Evolutionary conservation across 108 stramenopile species (phyloP).

Genomic region (Conticribra weissflogii): DNA sequence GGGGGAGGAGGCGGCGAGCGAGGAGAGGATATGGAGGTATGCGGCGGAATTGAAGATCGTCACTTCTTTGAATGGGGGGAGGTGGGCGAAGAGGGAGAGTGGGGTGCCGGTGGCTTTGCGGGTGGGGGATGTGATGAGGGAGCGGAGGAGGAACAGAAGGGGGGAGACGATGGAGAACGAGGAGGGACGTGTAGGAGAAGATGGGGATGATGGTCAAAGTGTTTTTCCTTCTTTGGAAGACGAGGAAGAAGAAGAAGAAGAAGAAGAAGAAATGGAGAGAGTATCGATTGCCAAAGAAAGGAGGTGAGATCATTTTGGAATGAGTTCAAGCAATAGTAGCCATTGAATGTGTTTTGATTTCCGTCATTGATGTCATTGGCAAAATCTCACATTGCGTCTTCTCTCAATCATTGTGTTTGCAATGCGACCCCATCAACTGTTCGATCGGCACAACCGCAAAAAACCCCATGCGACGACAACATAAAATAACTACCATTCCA

Average conservation of each 20-base stretch:
- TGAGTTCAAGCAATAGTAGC: no score
- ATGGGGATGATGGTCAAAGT: conserved; percentile 15
- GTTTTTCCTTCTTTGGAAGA: no score
- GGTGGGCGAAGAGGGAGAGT: conserved; percentile 10
- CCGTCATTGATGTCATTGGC: no score
- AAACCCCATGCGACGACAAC: no score
- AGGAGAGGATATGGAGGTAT: conserved; percentile 87
- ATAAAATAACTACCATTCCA: background rate
- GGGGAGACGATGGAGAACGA: no score
- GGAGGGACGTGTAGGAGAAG: background rate
- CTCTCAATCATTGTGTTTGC: no score
- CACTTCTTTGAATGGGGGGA: conserved; percentile 29
- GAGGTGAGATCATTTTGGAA: conserved; percentile 22
- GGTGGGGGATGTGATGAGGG: conserved; percentile 13
- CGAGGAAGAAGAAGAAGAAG: conserved; percentile 6
- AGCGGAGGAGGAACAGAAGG: conserved; percentile 8
- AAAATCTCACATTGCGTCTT: background rate
- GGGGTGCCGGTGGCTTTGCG: conserved; percentile 3
- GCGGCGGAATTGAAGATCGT: conserved; percentile 67
- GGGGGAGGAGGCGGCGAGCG: conserved; percentile 63
- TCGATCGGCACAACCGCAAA: no score
- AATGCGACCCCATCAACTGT: no score
- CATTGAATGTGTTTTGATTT: no score
- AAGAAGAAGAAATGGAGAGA: conserved; percentile 20
- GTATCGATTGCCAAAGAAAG: conserved; percentile 29